phyloP scores from a whole-genome alignment of 2,329 filamentous ascomycete species.

The Talaromyces sp. region DNA sequence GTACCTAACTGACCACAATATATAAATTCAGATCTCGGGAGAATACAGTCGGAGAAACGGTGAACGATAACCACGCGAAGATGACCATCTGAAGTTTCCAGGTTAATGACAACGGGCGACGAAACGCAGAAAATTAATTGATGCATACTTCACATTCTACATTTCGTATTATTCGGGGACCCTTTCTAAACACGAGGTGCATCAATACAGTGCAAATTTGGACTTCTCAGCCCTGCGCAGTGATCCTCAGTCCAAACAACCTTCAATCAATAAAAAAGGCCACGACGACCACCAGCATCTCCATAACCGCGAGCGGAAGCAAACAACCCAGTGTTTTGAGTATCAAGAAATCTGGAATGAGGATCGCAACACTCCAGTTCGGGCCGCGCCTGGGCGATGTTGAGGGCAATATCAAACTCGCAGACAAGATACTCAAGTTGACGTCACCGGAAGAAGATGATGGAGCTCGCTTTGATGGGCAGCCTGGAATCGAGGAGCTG shows the following conservation, averaged over 20 bases:
- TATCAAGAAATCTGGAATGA: conserved; percentile 32
- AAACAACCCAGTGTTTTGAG: background rate
- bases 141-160: background rate
- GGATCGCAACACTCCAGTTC: conserved; percentile 49
- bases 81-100: no score
- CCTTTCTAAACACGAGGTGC: background rate
- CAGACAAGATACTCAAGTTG: conserved; percentile 41
- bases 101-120: background rate
- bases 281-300: background rate
- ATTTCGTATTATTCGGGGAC: background rate
- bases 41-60: no score
- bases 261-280: background rate
- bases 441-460: background rate
- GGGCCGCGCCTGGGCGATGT: conserved; percentile 43
- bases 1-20: background rate
- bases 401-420: conserved; percentile 44
- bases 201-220: background rate
- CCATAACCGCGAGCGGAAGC: background rate
- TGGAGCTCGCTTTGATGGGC: background rate
- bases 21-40: background rate
- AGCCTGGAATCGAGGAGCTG: conserved; percentile 25
- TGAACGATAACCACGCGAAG: no score
- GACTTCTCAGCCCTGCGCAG: background rate
- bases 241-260: background rate
- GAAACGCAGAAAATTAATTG: background rate